Base-by-base conservation (phyloP, 441 rosid species). In the Kokia cookei region DNA sequence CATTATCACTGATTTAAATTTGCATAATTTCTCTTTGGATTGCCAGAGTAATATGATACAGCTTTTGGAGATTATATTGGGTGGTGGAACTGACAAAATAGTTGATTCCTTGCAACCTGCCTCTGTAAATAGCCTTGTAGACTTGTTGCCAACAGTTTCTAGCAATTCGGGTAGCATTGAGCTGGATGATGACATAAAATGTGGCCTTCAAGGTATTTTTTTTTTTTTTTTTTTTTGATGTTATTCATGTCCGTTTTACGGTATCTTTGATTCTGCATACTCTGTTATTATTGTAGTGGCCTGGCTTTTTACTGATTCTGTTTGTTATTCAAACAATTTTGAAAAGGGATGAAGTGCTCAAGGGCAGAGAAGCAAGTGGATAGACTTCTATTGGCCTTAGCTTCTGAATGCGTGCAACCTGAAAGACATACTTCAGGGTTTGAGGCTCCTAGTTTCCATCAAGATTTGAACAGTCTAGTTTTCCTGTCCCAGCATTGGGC, bases 401-500 rank as follows among this genome's bases (percentile, higher is more conserved):
- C 91, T 79, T 88, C 97, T 79, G 98, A 91, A 79, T 89, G 86
- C 74, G 72, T 84, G 73, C 91, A 88, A 73, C 83, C 93, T 70
- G 97, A 88, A 74, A 76, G 82, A 79, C 89, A 82, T 79, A 72
- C 74, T 75, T 84, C 83, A 71, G 86, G 87, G 63, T 83, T 75
- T 40, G 74, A 58, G 70, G 85, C 83, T 64, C 79, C 89, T 73
- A 50, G 82, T 75, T 73, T 78, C 67, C 86, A 75, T 74, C 87
- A 84, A 77, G 89, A 89, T 84, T 74, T 76, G 81, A 85, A 87
- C 77, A 86, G 81, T 73, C 82, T 92, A 80, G 82, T 84, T 72
- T 90, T 89, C 79, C 80, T 91, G 58, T 87, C 84, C 71, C 98
- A 89, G 79, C 99, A 93, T 76, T 93, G 96, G 90, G 98, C 97